Evolutionary conservation across 1,139 yeast genomes (phyloP).

Genomic region (Geotrichum reessii): DNA sequence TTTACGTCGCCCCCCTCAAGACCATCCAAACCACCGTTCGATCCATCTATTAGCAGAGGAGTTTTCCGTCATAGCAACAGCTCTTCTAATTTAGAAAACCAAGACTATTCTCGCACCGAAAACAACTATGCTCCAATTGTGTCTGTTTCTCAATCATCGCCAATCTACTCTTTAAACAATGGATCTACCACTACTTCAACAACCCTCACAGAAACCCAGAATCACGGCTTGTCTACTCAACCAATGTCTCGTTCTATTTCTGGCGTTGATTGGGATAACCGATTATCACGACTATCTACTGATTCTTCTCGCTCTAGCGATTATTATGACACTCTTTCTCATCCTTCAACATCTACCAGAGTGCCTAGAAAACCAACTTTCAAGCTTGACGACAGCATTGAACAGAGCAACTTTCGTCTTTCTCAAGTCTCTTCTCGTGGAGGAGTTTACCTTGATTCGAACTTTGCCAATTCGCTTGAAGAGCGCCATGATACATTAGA

Average conservation of each 20-base stretch:
- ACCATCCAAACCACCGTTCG: conserved; percentile 18
- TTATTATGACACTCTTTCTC: conserved; percentile 5
- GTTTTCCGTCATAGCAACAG: conserved; percentile 12
- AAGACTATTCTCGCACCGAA: conserved; percentile 3
- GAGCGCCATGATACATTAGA: conserved; percentile 10
- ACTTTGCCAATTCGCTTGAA: conserved; percentile 5
- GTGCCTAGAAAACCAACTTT: conserved; percentile 7
- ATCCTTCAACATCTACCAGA: conserved; percentile 1
- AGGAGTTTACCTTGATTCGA: conserved; percentile 16
- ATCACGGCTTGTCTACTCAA: neutral
- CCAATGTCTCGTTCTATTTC: conserved; percentile 4
- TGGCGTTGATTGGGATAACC: conserved; percentile 2
- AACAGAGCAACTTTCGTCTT: conserved; percentile 5
- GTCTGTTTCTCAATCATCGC: conserved; percentile 17
- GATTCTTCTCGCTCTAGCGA: conserved; percentile 14
- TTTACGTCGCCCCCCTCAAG: conserved; percentile 12
- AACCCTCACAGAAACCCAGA: conserved; percentile 14
- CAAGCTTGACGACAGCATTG: neutral
- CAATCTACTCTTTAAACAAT: conserved; percentile 12
- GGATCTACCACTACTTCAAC: conserved; percentile 3
- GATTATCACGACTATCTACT: conserved; percentile 8
- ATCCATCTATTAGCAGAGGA: conserved; percentile 14
- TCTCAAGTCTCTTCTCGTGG: conserved; percentile 17
- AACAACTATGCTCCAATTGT: conserved; percentile 12
- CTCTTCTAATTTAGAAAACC: neutral